A percentile compares a stretch with the other conserved stretches of the same genome.
Conservation (phyloP, 2,329 filamentous ascomycete genomes). For the Verticillium klebahnii region DNA sequence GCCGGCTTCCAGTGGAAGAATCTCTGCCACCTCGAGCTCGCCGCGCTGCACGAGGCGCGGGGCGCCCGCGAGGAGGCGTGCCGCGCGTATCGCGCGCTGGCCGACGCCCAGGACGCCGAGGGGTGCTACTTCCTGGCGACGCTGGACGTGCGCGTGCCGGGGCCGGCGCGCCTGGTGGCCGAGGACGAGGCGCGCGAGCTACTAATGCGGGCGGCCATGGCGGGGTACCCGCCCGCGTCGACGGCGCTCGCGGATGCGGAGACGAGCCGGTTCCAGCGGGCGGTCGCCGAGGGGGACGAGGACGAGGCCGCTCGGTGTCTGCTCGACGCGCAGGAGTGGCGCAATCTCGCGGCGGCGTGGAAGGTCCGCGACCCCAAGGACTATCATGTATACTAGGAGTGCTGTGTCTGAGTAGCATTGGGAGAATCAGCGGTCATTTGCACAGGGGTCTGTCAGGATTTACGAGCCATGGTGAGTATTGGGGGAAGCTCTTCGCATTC, state of each 20-base stretch:
- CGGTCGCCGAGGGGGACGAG: not conserved
- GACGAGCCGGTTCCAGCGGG: constrained; percentile 2
- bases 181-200: not conserved
- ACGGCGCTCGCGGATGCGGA: not conserved
- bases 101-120: not conserved
- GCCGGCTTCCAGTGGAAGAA: not conserved
- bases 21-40: not conserved
- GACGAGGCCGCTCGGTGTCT: not conserved
- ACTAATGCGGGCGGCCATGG: not conserved
- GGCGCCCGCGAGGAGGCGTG: not conserved
- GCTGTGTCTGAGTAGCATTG: not conserved
- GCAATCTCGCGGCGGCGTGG: not conserved
- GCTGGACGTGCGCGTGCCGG: not conserved
- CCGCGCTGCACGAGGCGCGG: not conserved
- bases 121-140: not conserved
- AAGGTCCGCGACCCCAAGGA: not conserved
- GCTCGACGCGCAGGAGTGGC: constrained; percentile 1
- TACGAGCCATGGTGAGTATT: too few relatives aligned
- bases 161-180: not conserved
- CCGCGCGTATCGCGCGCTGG: not conserved
- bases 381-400: not conserved
- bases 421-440: not conserved
- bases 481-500: too few relatives aligned
- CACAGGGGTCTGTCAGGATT: too few relatives aligned
- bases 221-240: not conserved